Conservation (phyloP, 306 rosid species). For the Rosa chinensis region DNA sequence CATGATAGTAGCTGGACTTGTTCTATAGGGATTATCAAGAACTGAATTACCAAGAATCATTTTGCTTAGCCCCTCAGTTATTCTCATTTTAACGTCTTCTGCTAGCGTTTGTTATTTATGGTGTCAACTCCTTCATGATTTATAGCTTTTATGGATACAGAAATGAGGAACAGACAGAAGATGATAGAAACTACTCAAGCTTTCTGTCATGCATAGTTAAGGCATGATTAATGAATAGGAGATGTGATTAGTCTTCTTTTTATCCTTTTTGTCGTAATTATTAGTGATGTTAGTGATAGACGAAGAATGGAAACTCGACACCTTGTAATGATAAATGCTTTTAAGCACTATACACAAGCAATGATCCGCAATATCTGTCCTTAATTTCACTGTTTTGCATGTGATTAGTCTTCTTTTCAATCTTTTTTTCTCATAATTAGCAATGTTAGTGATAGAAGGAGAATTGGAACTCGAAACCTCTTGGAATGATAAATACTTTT, state of each 20-base stretch:
- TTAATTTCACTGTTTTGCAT: no score
- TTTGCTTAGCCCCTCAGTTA: neutral
- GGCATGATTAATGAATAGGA: neutral
- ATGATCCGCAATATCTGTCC: no score
- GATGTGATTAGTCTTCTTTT: neutral
- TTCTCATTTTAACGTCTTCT: slow-evolving; percentile 3
- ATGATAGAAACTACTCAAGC: neutral
- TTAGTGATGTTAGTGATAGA: no score
- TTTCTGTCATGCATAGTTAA: neutral
- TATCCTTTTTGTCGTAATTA: no score
- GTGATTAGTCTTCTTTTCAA: no score
- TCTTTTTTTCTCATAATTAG: no score
- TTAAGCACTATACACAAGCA: no score
- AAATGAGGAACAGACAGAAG: neutral
- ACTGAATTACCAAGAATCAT: neutral
- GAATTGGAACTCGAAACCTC: no score
- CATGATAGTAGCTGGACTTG: neutral
- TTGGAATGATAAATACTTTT: neutral
- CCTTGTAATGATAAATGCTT: no score
- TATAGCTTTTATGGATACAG: neutral
- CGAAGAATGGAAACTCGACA: no score
- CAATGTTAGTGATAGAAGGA: no score
- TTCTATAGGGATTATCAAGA: neutral
- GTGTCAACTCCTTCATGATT: neutral
- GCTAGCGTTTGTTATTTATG: neutral